Conservation (phyloP, 202 grass and related monocot species). For the Schoenoplectus tabernaemontani region DNA sequence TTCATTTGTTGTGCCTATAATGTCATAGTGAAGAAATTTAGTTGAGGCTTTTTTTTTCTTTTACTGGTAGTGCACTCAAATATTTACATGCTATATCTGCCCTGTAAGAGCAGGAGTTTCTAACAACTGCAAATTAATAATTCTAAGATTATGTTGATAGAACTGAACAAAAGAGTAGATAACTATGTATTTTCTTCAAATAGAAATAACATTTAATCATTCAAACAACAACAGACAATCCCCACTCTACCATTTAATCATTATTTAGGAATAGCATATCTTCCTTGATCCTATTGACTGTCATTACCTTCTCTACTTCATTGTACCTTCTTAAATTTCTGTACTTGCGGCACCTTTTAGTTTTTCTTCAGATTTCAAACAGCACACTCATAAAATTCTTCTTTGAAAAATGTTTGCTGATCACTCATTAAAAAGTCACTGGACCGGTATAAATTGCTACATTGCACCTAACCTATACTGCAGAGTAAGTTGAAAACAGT, state of each 20-base stretch:
- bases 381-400: not conserved
- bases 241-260: not conserved
- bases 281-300: not conserved
- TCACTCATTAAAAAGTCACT: not conserved
- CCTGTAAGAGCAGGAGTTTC: not conserved
- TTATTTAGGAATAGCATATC: not conserved
- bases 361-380: not conserved
- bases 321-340: not conserved
- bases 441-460: not conserved
- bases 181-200: not conserved
- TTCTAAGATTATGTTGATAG: not conserved
- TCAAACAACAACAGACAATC: not conserved
- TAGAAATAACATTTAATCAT: too few relatives aligned
- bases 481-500: not conserved
- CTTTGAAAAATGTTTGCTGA: not conserved
- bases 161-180: not conserved
- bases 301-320: not conserved
- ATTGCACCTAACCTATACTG: not conserved
- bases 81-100: not conserved
- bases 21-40: not conserved
- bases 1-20: constrained; percentile 80
- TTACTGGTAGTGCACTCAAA: not conserved
- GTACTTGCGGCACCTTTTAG: not conserved
- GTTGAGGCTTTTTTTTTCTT: not conserved
- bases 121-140: not conserved